Conservation (phyloP, 495 filamentous ascomycete genomes). For the Venustampulla echinocandica region DNA sequence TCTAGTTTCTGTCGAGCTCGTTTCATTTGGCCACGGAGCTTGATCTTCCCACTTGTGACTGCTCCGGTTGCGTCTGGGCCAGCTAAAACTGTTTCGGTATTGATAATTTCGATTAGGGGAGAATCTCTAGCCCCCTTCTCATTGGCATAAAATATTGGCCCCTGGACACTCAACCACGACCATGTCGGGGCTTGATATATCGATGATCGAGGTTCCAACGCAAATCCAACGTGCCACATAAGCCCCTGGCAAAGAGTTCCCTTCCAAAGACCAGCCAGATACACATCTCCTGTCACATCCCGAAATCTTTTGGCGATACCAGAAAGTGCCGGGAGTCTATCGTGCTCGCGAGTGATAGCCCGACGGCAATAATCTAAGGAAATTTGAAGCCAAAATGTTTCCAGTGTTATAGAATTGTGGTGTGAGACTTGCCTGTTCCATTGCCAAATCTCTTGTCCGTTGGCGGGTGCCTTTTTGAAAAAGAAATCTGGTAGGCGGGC, state of each 20-base stretch:
- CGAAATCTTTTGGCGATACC: slow-evolving; percentile 2
- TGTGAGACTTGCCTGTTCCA: slow-evolving; percentile 3
- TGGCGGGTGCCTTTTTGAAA: background rate
- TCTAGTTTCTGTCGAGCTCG: background rate
- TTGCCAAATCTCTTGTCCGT: slow-evolving; percentile 1
- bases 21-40: slow-evolving; percentile 4
- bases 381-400: background rate
- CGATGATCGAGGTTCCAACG: background rate
- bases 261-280: slow-evolving; percentile 10
- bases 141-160: background rate
- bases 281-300: slow-evolving; percentile 4
- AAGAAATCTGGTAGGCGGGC: slow-evolving; percentile 4
- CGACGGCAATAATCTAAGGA: slow-evolving; percentile 3
- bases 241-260: slow-evolving; percentile 2
- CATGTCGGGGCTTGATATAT: slow-evolving; percentile 3
- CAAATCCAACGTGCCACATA: background rate
- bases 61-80: slow-evolving; percentile 1
- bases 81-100: slow-evolving; percentile 1
- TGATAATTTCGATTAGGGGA: slow-evolving; percentile 3
- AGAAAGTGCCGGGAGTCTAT: slow-evolving; percentile 7
- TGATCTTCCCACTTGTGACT: slow-evolving; percentile 1
- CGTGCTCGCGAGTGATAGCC: slow-evolving; percentile 6
- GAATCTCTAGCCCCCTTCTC: background rate
- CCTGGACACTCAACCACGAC: slow-evolving; percentile 2
- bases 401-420: background rate